Percentiles rank a stretch among this genome's conserved stretches.
Evolutionary conservation across 2,329 filamentous ascomycete genomes (phyloP).

Genomic region (Xylaria sp.): DNA sequence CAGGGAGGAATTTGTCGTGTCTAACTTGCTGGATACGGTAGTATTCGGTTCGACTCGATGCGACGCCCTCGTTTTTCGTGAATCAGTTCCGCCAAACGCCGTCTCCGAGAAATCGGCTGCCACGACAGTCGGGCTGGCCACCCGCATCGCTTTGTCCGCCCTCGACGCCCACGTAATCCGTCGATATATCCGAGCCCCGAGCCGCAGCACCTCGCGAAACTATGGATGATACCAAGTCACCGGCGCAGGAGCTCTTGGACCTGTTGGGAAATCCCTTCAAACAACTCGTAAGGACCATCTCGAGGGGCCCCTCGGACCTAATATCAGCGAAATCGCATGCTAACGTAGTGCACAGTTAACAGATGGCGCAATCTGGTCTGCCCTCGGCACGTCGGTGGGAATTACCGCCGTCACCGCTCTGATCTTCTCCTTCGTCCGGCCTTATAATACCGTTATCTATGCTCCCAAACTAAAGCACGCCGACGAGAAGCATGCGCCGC

Average conservation of each 20-base stretch:
- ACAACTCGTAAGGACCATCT: conserved; percentile 54
- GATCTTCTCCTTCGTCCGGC: conserved; percentile 87
- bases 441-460: conserved; percentile 92
- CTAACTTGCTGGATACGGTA: conserved; percentile 1
- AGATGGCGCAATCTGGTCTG: conserved; percentile 76
- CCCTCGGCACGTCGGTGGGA: conserved; percentile 81
- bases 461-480: conserved; percentile 93
- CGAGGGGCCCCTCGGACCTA: neutral
- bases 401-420: conserved; percentile 79
- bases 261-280: conserved; percentile 64
- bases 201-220: conserved; percentile 1
- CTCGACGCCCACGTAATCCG: neutral
- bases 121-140: neutral
- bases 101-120: conserved; percentile 6
- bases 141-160: neutral
- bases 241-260: conserved; percentile 58
- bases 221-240: conserved; percentile 22
- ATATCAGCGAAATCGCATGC: conserved; percentile 3
- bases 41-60: conserved; percentile 10
- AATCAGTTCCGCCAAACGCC: neutral
- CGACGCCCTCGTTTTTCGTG: conserved; percentile 10
- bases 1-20: neutral
- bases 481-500: conserved; percentile 88
- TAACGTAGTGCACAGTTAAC: conserved; percentile 52
- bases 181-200: neutral